Conservation (phyloP, 768 basidiomycete species). For the Cystofilobasidium macerans region DNA sequence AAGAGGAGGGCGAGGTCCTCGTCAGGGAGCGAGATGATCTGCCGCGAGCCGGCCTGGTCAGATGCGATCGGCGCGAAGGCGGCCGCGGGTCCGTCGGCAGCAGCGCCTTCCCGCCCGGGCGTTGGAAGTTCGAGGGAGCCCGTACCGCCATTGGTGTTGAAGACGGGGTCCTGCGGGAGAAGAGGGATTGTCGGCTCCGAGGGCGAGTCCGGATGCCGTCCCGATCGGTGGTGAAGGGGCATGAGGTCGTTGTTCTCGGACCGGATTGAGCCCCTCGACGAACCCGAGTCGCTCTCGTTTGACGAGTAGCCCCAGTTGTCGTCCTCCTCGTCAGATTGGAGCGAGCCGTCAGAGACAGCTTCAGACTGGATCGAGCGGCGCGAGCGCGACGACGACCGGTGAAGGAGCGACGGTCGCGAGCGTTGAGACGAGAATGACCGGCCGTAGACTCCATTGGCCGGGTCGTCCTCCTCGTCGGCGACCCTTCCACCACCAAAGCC, state of each 20-base stretch:
- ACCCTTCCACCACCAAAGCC: constrained; percentile 34
- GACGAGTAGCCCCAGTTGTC: constrained; percentile 89
- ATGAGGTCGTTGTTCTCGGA: constrained; percentile 36
- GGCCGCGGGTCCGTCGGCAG: constrained; percentile 27
- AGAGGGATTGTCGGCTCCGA: constrained; percentile 23
- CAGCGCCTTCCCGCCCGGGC: constrained; percentile 31
- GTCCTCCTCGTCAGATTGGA: constrained; percentile 45
- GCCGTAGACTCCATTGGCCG: constrained; percentile 7
- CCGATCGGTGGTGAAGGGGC: constrained; percentile 37
- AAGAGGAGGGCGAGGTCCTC: constrained; percentile 83
- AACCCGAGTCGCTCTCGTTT: constrained; percentile 55
- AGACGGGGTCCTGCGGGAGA: constrained; percentile 17
- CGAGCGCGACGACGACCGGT: constrained; percentile 17
- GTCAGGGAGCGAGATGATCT: constrained; percentile 72
- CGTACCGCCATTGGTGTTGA: not conserved
- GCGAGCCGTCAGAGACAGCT: constrained; percentile 23
- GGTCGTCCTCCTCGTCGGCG: constrained; percentile 32
- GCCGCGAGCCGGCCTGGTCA: constrained; percentile 43
- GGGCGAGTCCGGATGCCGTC: constrained; percentile 38
- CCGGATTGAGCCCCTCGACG: constrained; percentile 17
- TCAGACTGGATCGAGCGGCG: constrained; percentile 30
- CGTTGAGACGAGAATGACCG: constrained; percentile 27
- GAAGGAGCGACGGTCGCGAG: constrained; percentile 23
- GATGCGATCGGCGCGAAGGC: constrained; percentile 32
- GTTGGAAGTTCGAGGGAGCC: constrained; percentile 23